phyloP scores from a whole-genome alignment of 2,329 filamentous ascomycete genomes.

The Microthyrium microscopicum region DNA sequence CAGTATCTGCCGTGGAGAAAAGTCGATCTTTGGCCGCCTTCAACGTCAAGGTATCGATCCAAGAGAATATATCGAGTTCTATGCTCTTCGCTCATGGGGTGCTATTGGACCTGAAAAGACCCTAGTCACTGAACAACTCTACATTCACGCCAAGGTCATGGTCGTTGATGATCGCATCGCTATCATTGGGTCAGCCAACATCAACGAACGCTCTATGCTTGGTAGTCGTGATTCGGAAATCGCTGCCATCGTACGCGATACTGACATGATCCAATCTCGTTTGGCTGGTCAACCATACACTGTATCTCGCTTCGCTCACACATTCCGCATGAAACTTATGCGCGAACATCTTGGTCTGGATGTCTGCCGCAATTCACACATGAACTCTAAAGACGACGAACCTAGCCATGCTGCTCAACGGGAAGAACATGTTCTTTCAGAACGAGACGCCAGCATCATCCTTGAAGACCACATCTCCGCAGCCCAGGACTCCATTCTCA shows the following conservation, averaged over 20 bases:
- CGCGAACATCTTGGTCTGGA: conserved; percentile 92
- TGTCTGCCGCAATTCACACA: conserved; percentile 30
- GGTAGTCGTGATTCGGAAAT: conserved; percentile 84
- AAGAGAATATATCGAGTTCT: conserved; percentile 91
- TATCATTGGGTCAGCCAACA: conserved; percentile 93
- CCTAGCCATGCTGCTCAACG: background rate
- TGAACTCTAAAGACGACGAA: background rate
- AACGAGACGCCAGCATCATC: conserved; percentile 11
- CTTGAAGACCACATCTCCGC: conserved; percentile 42
- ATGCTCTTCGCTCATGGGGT: conserved; percentile 81
- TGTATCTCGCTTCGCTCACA: conserved; percentile 85
- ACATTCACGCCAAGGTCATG: conserved; percentile 96
- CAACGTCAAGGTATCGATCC: conserved; percentile 70
- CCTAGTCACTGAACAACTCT: conserved; percentile 86
- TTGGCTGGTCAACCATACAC: conserved; percentile 85
- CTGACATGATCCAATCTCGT: conserved; percentile 76
- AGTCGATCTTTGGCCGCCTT: conserved; percentile 79
- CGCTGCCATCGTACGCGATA: conserved; percentile 79
- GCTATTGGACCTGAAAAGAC: conserved; percentile 68
- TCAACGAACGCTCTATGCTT: conserved; percentile 94
- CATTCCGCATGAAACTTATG: conserved; percentile 84
- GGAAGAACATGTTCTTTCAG: background rate
- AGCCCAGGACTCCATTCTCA: too few relatives aligned
- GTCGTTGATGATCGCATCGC: conserved; percentile 86
- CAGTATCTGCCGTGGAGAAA: conserved; percentile 84